Evolutionary conservation across 768 basidiomycete species (phyloP), one percentile per base, ranked within the genome.

Genomic region (Rhodocollybia butyracea): DNA sequence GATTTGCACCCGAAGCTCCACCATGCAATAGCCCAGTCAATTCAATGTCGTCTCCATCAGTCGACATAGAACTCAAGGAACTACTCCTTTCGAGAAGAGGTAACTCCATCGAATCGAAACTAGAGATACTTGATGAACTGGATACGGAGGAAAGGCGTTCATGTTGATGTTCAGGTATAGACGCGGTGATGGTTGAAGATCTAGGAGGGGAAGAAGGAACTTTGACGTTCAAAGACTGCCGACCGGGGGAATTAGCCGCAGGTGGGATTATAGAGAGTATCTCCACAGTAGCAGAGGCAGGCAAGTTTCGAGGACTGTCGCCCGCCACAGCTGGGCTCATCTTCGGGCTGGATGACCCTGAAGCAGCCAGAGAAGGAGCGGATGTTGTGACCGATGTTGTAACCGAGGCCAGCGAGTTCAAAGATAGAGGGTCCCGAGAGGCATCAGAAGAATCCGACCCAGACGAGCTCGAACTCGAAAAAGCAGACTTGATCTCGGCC

Each of bases 211-310:
- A 24, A 5, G 21, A 6, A 11, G n/a, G n/a, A n/a, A n/a, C n/a
- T n/a, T n/a, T n/a, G n/a, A 34, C 11, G 7, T 19, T 34, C 13
- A 34, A 5, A 36, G 8, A 22, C 17, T 2, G 13, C 5, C 11
- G 34, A 15, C 22, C 34, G 4, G 22, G 5, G 21, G 48, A 27
- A 15, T n/a, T n/a, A n/a, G 34, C 10, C 22, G 11, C 24, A 34
- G 48, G 48, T 17, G 48, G 48, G 11, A 50, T 38, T n/a, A 50
- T 24, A 7, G 32, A 34, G 8, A 50, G 13, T 15, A 50, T 34
- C 32, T 50, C 34, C 48, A 50, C 48, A 27, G 48, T 26, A 24
- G 48, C 48, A 22, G 48, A 50, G 8, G 48, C 48, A 22, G 48
- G 48, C 15, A 50, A 17, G 11, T 38, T 22, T n/a, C 43, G 24